Percentiles rank a stretch among this genome's conserved stretches.
Evolutionary conservation across 2,329 filamentous ascomycete species (phyloP).

Genomic region (Erysiphe pulchra): DNA sequence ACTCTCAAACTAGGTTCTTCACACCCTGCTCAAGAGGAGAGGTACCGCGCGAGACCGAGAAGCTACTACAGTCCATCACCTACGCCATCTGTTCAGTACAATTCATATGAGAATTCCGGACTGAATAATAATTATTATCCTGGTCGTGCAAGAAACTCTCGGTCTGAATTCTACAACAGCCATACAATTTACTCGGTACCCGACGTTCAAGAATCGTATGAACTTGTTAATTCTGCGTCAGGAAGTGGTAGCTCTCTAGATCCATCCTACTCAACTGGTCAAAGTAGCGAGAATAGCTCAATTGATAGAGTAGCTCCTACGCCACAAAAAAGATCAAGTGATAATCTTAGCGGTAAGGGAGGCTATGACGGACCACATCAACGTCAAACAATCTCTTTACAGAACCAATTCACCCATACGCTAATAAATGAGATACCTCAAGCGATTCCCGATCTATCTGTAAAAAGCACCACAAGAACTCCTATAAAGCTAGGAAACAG

Average conservation of each 20-base stretch:
- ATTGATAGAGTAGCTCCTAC: constrained; percentile 44
- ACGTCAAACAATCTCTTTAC: constrained; percentile 13
- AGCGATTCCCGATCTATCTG: constrained; percentile 5
- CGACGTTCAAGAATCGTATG: constrained; percentile 31
- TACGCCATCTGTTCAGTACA: constrained; percentile 9
- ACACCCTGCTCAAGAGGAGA: neutral
- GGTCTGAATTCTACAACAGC: constrained; percentile 11
- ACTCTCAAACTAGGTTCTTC: no score
- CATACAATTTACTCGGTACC: constrained; percentile 10
- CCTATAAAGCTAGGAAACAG: constrained; percentile 12
- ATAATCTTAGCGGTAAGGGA: constrained; percentile 34
- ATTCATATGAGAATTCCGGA: constrained; percentile 8
- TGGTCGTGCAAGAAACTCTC: constrained; percentile 12
- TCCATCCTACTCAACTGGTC: constrained; percentile 62
- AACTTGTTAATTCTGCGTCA: constrained; percentile 59
- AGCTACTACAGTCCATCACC: neutral
- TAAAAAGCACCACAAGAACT: constrained; percentile 7
- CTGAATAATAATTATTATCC: constrained; percentile 12
- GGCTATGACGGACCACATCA: constrained; percentile 17
- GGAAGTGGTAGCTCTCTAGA: constrained; percentile 47
- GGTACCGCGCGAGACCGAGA: neutral
- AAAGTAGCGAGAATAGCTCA: constrained; percentile 75
- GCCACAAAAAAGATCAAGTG: constrained; percentile 27
- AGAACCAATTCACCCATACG: constrained; percentile 12
- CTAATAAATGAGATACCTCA: constrained; percentile 6